phyloP scores from a whole-genome alignment of 2,329 filamentous ascomycete species.

The Neonectria hederae region DNA sequence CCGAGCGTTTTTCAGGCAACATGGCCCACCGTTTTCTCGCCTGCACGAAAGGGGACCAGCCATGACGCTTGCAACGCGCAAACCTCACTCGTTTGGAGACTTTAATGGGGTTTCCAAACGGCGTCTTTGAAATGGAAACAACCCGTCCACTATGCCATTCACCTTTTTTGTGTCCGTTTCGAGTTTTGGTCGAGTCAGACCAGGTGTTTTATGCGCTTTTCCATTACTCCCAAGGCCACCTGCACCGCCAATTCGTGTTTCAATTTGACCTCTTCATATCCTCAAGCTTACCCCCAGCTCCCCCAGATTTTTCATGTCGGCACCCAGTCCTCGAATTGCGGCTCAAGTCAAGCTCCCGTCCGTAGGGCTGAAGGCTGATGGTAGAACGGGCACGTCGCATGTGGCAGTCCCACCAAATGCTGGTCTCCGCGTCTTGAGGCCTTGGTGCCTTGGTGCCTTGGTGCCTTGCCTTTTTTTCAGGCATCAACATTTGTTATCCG shows the following conservation, averaged over 20 bases:
- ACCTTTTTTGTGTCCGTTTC: constrained; percentile 6
- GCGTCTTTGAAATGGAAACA: constrained; percentile 11
- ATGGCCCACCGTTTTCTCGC: constrained; percentile 27
- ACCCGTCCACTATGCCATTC: constrained; percentile 11
- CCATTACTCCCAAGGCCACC: not conserved
- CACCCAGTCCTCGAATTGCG: constrained; percentile 42
- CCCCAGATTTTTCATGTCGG: constrained; percentile 38
- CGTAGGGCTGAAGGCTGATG: constrained; percentile 42
- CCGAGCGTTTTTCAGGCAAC: constrained; percentile 37
- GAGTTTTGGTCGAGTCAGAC: not conserved
- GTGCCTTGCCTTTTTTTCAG: not conserved
- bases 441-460: constrained; percentile 25
- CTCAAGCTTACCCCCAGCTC: constrained; percentile 31
- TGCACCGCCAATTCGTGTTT: constrained; percentile 33
- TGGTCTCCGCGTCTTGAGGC: constrained; percentile 3
- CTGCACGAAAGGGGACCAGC: constrained; percentile 14
- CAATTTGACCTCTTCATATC: constrained; percentile 10
- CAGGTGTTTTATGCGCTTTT: constrained; percentile 7
- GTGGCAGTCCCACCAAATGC: constrained; percentile 27
- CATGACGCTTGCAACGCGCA: constrained; percentile 29
- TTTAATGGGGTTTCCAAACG: constrained; percentile 26
- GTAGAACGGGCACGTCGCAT: constrained; percentile 26
- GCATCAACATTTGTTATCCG: constrained; percentile 12
- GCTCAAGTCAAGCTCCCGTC: constrained; percentile 38
- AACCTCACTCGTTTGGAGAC: constrained; percentile 24